A percentile compares a stretch with the other conserved stretches of the same genome.
Conservation (phyloP, 2,329 filamentous ascomycete species). For the Metarhizium brunneum region DNA sequence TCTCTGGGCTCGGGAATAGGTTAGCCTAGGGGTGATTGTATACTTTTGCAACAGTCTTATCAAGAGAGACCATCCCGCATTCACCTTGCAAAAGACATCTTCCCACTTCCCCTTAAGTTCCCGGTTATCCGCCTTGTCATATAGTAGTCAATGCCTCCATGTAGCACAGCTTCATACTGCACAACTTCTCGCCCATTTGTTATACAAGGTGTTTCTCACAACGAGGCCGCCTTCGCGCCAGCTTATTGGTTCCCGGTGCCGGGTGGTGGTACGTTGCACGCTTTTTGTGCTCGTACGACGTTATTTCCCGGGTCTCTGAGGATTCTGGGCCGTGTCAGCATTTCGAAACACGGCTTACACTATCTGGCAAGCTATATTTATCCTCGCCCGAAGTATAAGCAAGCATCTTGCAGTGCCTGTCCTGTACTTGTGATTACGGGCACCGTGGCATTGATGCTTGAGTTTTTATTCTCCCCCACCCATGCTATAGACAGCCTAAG, state of each 20-base stretch:
- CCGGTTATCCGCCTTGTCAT: not conserved
- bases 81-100: not conserved
- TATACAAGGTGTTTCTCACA: not conserved
- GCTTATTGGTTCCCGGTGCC: not conserved
- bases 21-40: too few relatives aligned
- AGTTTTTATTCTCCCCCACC: too few relatives aligned
- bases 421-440: not conserved
- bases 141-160: not conserved
- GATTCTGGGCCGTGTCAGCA: not conserved
- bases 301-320: not conserved
- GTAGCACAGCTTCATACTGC: not conserved
- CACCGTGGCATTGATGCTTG: too few relatives aligned
- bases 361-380: not conserved
- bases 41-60: too few relatives aligned
- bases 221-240: not conserved
- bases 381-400: not conserved
- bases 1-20: too few relatives aligned
- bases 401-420: not conserved
- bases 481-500: too few relatives aligned
- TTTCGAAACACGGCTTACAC: not conserved
- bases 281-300: not conserved
- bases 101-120: not conserved
- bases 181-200: not conserved
- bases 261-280: not conserved
- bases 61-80: too few relatives aligned